Base-by-base conservation (phyloP, 2,329 filamentous ascomycete genomes). In the Cytospora mali region DNA sequence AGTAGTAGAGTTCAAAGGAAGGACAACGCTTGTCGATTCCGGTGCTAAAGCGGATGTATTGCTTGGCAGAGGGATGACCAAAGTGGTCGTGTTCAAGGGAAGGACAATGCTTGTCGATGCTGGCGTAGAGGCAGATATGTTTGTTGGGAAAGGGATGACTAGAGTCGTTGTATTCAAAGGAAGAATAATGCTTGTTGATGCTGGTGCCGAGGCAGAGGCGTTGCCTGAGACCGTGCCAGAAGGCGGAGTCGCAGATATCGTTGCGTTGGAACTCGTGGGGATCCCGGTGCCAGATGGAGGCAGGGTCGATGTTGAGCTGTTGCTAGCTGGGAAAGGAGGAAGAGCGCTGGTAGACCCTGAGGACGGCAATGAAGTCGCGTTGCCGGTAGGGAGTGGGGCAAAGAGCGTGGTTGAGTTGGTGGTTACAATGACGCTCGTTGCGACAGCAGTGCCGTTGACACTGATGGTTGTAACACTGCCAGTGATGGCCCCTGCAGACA, bases 401-500 rank as follows among this genome's bases (percentile, higher is more conserved):
- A 65, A 46, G 53, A 63, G 25, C 4, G 64, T 65, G 9, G 56
- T 61, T 9, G 56, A 54, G 28, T 58, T 60, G n/a, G 55, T n/a
- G 35, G 62, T 33, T 14, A 65, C 53, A 23, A 65, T 51, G n/a
- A 65, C 5, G 14, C 55, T 65, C 16, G 64, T 65, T 18, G 61
- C 64, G 7, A 51, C 61, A 31, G 57, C 61, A 29, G 64, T 63
- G 25, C 64, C 64, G 21, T 59, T 60, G 33, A 61, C 58, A 25
- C 11, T 49, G 21, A 65, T 61, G 6, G 64, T 65, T 53, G 61
- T 58, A 2, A 65, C 21, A 13, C 54, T 53, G 46, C 61, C 46
- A 4, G 61, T 65, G 29, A 63, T 29, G 9, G 60, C 55, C 42
- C 48, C 48, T n/a, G 23, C 29, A 23, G 60, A 53, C 14, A 35